Evolutionary conservation across 2,329 filamentous ascomycete genomes (phyloP).

Genomic region (Stachybotrys echinatus): DNA sequence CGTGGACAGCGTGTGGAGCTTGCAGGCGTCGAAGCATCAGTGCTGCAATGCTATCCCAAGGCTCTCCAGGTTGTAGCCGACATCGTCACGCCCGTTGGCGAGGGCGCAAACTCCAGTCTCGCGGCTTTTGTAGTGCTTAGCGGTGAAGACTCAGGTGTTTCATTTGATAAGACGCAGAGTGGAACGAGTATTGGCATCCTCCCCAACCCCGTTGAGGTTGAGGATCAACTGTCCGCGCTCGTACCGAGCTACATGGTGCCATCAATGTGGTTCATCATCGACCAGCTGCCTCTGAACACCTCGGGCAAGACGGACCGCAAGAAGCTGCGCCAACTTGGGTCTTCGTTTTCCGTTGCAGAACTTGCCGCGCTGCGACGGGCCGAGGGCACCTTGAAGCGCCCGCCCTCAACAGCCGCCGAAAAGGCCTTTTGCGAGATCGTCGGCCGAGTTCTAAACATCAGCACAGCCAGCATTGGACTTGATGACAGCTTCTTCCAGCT

Average conservation of each 20-base stretch:
- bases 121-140: too few species aligned
- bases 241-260: slow-evolving; percentile 3
- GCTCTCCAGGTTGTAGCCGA: too few species aligned
- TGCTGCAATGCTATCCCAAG: too few species aligned
- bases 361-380: too few species aligned
- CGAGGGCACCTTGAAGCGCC: slow-evolving; percentile 3
- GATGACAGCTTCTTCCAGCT: slow-evolving; percentile 10
- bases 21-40: not conserved
- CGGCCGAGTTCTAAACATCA: not conserved
- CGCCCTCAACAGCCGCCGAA: not conserved
- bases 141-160: too few species aligned
- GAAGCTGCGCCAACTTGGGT: not conserved
- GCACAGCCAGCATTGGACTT: not conserved
- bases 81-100: not conserved
- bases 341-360: too few species aligned
- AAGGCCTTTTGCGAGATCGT: not conserved
- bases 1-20: slow-evolving; percentile 49
- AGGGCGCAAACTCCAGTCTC: too few species aligned
- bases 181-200: too few species aligned
- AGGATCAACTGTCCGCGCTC: too few species aligned
- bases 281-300: slow-evolving; percentile 1
- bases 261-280: slow-evolving; percentile 1
- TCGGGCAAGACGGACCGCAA: slow-evolving; percentile 6
- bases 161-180: too few species aligned
- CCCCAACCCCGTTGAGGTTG: too few species aligned